These are phyloP conservation scores for Venturia oleaginea DNA, from an alignment of 2,329 filamentous ascomycete genomes.

Conservation along the genomic window DNA sequence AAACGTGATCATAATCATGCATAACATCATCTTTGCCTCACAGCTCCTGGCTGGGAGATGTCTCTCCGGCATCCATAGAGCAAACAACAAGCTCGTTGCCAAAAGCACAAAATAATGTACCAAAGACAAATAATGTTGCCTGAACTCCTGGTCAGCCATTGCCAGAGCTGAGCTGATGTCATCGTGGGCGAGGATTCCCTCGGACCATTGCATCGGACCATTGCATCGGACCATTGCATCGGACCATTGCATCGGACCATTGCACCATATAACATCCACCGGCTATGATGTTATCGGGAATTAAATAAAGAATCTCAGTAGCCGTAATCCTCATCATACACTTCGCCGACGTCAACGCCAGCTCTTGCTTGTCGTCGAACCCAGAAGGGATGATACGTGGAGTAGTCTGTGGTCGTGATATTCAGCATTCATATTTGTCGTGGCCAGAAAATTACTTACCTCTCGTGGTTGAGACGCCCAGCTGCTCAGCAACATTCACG, in stretches of 20 bases:
- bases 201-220: too few species aligned
- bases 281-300: background rate
- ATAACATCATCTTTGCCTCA: background rate
- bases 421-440: background rate
- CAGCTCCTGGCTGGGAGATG: background rate
- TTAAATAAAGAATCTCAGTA: background rate
- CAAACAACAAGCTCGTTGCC: background rate
- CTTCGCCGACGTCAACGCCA: slow-evolving; percentile 13
- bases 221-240: background rate
- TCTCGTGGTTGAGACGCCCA: slow-evolving; percentile 48
- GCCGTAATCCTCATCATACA: slow-evolving; percentile 4
- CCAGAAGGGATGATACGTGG: slow-evolving; percentile 18
- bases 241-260: background rate
- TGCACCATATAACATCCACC: background rate
- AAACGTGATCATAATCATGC: too few species aligned
- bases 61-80: background rate
- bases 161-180: too few species aligned
- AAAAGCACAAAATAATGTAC: background rate
- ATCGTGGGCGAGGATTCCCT: background rate
- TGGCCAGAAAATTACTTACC: slow-evolving; percentile 28
- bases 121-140: background rate
- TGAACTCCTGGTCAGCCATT: background rate
- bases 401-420: slow-evolving; percentile 16
- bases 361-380: slow-evolving; percentile 15
- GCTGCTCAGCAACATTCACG: slow-evolving; percentile 50